Base-by-base conservation (phyloP, 495 filamentous ascomycete genomes). In the Aspergillus heteromorphus region DNA sequence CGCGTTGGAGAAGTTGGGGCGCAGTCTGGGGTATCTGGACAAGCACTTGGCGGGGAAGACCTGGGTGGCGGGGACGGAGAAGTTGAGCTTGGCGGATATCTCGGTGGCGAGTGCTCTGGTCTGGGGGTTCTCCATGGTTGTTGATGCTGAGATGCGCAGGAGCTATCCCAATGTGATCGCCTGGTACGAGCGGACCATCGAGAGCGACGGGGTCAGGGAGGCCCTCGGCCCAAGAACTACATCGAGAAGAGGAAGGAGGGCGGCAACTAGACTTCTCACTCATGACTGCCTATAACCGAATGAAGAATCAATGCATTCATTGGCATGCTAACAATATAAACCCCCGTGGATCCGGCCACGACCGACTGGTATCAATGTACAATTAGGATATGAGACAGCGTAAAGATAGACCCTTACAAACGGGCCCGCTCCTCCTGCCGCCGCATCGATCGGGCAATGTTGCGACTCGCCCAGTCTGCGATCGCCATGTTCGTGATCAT, bases 401-500 rank as follows among this genome's bases (percentile, higher is more conserved):
- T 34, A 34, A 34, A 5, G 13, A 34, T 14, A 38, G 11, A 14
- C 11, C 1, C 13, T 59, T 25, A 61, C 6, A 62, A 48, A 27
- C 54, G 57, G 16, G 57, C 51, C 10, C 53, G 48, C 14, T 63
- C 53, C 2, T 42, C 51, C 8, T 53, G 42, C 38, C 60, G 55
- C 0, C 57, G 59, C 67, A 75, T 55, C 18, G 48, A 59, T 45
- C 60, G 62, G 6, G 64, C 70, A 16, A 77, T 52, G 29, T 71
- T 72, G 10, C 60, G 65, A 62, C 74, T 77, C 6, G 69, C 65
- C 64, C 68, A 73, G 49, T 77, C 74, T 21, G 85, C 76, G 58
- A 96, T 91, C 2, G 84, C 89, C 91, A 96, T 93, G 52, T 79
- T 86, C 41, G 91, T 95, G 30, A 96, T 73, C 92, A 96, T 96